These are phyloP conservation scores for Euryodendron excelsum DNA, from an alignment of 148 eudicot species.

Conservation along the genomic window DNA sequence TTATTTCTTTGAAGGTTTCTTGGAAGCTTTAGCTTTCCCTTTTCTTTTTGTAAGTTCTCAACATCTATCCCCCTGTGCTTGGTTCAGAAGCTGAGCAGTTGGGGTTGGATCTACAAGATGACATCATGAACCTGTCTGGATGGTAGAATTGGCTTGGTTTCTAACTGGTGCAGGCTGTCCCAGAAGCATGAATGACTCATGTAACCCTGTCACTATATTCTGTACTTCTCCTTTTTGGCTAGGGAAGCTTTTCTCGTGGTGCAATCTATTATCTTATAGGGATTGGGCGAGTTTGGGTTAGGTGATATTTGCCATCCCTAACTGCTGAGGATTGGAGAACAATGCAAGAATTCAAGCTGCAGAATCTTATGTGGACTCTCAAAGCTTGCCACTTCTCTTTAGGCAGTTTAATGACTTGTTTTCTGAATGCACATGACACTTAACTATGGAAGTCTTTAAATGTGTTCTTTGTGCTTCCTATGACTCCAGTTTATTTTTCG, in stretches of 20 bases:
- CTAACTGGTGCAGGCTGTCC: too few species aligned
- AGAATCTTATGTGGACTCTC: slow-evolving; percentile 3
- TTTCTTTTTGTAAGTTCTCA: too few species aligned
- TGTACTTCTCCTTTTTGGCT: neutral
- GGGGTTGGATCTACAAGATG: too few species aligned
- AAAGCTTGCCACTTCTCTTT: neutral
- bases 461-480: neutral
- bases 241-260: neutral
- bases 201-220: too few species aligned
- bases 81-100: too few species aligned
- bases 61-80: too few species aligned
- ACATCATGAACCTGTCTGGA: too few species aligned
- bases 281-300: neutral
- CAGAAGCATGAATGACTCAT: too few species aligned
- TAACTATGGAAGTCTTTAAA: neutral
- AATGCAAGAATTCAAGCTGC: neutral
- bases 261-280: neutral
- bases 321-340: neutral
- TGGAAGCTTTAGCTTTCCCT: too few species aligned
- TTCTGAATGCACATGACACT: neutral
- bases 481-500: slow-evolving; percentile 3
- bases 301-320: neutral
- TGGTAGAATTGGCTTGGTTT: too few species aligned
- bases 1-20: too few species aligned
- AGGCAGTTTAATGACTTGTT: slow-evolving; percentile 10